These are phyloP conservation scores for Bassia scoparia DNA, from an alignment of 148 eudicot genomes.

Conservation along the genomic window DNA sequence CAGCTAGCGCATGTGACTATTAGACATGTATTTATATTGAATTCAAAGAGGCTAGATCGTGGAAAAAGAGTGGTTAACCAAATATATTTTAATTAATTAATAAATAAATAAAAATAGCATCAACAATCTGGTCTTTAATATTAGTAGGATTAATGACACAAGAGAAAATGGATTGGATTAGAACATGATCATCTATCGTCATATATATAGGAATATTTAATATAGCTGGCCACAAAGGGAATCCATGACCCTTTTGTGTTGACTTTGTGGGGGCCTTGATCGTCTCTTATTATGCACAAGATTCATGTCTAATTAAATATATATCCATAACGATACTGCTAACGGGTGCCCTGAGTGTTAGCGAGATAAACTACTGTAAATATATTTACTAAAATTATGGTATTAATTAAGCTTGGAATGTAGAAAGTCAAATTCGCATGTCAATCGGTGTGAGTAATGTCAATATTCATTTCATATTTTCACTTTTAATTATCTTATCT, in stretches of 20 bases:
- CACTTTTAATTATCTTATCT: too few species aligned
- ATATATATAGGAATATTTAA: not conserved
- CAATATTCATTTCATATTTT: too few species aligned
- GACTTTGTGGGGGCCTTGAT: constrained; percentile 36
- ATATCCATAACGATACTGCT: too few species aligned
- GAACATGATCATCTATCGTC: constrained; percentile 13
- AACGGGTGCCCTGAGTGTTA: too few species aligned
- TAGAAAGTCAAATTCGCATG: too few species aligned
- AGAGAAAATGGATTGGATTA: constrained; percentile 21
- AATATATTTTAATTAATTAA: constrained; percentile 9
- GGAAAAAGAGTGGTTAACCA: constrained; percentile 35
- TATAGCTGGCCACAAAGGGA: constrained; percentile 18
- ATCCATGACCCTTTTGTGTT: constrained; percentile 31
- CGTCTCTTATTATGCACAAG: not conserved
- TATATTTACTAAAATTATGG: too few species aligned
- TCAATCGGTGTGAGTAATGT: too few species aligned
- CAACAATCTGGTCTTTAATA: constrained; percentile 22
- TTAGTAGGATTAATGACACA: constrained; percentile 14
- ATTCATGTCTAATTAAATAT: constrained; percentile 17
- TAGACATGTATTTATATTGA: constrained; percentile 5
- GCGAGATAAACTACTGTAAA: too few species aligned
- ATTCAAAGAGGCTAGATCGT: constrained; percentile 26
- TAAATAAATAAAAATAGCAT: not conserved
- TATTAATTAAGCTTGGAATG: too few species aligned
- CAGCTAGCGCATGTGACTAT: constrained; percentile 18